phyloP scores from a whole-genome alignment of 228 moss, liverwort and hornwort species.

The Sphagnum fallax region DNA sequence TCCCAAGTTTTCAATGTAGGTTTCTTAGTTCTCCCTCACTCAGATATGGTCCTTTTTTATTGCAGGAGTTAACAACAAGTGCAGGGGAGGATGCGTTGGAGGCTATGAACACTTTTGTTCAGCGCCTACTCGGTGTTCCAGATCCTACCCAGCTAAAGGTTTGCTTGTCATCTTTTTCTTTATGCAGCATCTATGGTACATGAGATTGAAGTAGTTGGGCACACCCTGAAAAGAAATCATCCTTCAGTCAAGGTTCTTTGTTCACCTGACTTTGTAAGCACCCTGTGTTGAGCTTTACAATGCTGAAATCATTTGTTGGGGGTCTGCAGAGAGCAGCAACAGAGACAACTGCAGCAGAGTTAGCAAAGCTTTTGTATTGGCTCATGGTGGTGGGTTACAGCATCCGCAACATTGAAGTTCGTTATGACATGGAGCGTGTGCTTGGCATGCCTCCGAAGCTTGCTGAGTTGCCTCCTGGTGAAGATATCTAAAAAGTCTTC shows the following conservation, averaged over 20 bases:
- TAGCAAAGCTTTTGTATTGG: slow-evolving; percentile 93
- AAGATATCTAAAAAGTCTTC: slow-evolving; percentile 12
- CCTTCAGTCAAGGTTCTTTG: no score
- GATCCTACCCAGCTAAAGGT: slow-evolving; percentile 86
- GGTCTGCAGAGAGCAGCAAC: slow-evolving; percentile 60
- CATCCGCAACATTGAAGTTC: slow-evolving; percentile 93
- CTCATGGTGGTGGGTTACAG: slow-evolving; percentile 97
- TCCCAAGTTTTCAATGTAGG: no score
- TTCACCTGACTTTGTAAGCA: no score
- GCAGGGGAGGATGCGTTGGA: slow-evolving; percentile 96
- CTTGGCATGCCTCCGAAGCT: slow-evolving; percentile 76
- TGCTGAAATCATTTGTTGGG: no score
- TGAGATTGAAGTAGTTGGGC: no score
- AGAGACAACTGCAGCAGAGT: slow-evolving; percentile 75
- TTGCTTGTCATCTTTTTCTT: neutral
- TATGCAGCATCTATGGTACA: neutral
- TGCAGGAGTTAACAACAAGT: slow-evolving; percentile 79
- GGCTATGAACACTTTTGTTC: slow-evolving; percentile 90
- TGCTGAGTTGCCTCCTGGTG: slow-evolving; percentile 83
- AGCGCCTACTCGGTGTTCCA: slow-evolving; percentile 70
- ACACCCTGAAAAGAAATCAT: no score
- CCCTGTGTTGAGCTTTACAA: no score
- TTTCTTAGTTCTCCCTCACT: no score
- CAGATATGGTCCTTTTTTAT: neutral
- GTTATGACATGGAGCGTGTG: slow-evolving; percentile 90